Conservation (phyloP, 345 rosid genomes). For the Camelina laxa region DNA sequence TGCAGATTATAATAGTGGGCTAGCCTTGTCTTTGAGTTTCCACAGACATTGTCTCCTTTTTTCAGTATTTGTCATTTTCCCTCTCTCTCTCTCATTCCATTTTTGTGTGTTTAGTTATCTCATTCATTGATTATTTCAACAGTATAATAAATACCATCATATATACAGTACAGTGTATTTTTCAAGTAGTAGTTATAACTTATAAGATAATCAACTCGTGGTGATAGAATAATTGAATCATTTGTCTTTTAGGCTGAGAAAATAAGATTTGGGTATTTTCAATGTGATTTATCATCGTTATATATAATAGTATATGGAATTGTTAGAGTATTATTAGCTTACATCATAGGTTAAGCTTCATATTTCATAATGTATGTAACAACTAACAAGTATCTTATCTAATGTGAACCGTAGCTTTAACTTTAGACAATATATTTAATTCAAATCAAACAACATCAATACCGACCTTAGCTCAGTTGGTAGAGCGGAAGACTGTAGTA, state of each 20-base stretch:
- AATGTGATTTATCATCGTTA: background rate
- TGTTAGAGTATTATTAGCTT: too few relatives aligned
- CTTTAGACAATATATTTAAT: fast-evolving
- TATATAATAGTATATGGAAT: too few relatives aligned
- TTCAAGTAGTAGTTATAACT: background rate
- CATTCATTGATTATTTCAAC: background rate
- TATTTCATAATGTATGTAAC: background rate
- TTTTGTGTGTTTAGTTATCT: background rate
- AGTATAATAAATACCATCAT: background rate
- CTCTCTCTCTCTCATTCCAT: background rate
- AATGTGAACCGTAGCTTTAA: too few relatives aligned
- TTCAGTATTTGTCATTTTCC: slow-evolving; percentile 13
- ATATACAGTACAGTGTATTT: background rate
- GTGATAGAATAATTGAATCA: background rate
- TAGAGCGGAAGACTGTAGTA: slow-evolving; percentile 88
- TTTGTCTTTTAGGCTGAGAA: background rate
- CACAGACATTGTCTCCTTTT: slow-evolving; percentile 40
- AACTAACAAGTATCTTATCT: too few relatives aligned
- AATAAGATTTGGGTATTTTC: background rate
- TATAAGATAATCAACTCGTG: background rate
- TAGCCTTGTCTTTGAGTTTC: slow-evolving; percentile 41
- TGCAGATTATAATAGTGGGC: slow-evolving; percentile 31
- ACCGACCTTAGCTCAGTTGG: slow-evolving; percentile 91
- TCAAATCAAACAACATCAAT: fast-evolving
- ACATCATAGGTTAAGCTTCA: background rate